Evolutionary conservation across 805 yeast species (phyloP).

Genomic region (Jamesozyma hellenica): DNA sequence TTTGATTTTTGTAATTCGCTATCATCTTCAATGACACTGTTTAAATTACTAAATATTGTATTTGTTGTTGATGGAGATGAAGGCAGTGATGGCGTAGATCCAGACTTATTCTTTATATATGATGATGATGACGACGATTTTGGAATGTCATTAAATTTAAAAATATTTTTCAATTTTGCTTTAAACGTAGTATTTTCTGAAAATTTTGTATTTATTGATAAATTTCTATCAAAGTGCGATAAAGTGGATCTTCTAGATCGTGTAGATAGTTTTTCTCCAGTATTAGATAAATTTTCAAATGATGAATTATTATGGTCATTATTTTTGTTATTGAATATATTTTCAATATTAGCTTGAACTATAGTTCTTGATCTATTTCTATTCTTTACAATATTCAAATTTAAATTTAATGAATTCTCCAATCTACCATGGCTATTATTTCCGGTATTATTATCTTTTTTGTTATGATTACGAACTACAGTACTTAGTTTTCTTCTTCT

Average conservation of each 20-base stretch:
- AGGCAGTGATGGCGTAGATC: not conserved
- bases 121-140: not conserved
- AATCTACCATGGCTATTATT: not conserved
- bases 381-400: not conserved
- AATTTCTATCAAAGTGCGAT: no score
- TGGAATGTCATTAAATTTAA: not conserved
- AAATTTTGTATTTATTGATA: no score
- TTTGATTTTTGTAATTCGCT: not conserved
- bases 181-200: not conserved
- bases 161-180: not conserved
- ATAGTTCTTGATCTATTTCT: not conserved
- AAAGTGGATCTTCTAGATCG: not conserved
- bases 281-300: no score
- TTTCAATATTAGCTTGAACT: not conserved
- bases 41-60: constrained; percentile 5
- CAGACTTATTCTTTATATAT: not conserved
- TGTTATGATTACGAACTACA: not conserved
- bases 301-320: not conserved
- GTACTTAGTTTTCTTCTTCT: constrained; percentile 3
- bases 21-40: constrained; percentile 21
- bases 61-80: not conserved
- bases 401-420: not conserved
- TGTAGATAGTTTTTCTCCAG: not conserved
- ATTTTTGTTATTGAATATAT: not conserved
- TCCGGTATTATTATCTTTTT: not conserved